Evolutionary conservation across 2,329 filamentous ascomycete species (phyloP).

Genomic region (Tothia fuscella): DNA sequence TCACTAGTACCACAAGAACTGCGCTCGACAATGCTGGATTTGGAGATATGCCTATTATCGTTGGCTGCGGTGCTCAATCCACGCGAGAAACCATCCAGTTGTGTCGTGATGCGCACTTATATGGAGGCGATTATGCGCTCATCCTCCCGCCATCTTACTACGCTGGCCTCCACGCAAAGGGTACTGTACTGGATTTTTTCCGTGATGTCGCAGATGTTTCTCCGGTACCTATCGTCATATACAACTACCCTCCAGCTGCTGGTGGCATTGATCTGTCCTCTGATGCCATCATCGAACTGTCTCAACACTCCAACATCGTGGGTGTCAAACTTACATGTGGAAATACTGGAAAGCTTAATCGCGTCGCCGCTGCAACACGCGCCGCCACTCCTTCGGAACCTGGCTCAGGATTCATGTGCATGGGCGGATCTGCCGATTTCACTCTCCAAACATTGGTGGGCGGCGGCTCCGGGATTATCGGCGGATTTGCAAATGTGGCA

Average conservation of each 20-base stretch:
- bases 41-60: constrained; percentile 56
- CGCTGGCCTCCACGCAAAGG: constrained; percentile 50
- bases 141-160: constrained; percentile 71
- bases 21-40: constrained; percentile 58
- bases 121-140: constrained; percentile 64
- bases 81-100: constrained; percentile 60
- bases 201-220: constrained; percentile 49
- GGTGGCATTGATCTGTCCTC: constrained; percentile 53
- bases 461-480: constrained; percentile 60
- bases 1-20: constrained; percentile 57
- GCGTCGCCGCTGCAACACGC: constrained; percentile 43
- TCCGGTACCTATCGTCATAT: constrained; percentile 54
- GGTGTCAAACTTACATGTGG: constrained; percentile 60
- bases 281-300: constrained; percentile 47
- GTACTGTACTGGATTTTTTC: constrained; percentile 53
- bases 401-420: constrained; percentile 51
- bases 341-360: constrained; percentile 56
- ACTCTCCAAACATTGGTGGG: constrained; percentile 57
- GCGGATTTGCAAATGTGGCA: constrained; percentile 58
- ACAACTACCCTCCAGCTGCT: constrained; percentile 57
- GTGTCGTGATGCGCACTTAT: constrained; percentile 54
- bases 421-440: constrained; percentile 64
- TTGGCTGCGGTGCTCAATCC: constrained; percentile 63
- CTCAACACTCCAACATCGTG: constrained; percentile 52
- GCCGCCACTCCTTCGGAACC: constrained; percentile 24